Evolutionary conservation across 352 stramenopile genomes (phyloP).

Genomic region (Thalassiosira livingstoniorum): DNA sequence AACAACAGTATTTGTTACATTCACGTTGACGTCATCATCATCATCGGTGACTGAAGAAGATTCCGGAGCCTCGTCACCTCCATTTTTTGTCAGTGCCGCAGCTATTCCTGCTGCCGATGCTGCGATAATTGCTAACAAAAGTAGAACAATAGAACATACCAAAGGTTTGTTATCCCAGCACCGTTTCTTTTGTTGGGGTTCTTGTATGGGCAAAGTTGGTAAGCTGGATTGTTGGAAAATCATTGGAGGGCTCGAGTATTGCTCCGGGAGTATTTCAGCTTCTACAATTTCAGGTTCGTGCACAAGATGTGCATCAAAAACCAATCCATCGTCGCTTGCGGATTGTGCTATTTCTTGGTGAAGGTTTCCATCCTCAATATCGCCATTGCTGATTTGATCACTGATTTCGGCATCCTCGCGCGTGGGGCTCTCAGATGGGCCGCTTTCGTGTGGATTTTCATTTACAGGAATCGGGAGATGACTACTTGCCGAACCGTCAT

Average conservation of each 20-base stretch:
- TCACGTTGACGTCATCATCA: not conserved
- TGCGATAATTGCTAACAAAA: not conserved
- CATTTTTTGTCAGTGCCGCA: not conserved
- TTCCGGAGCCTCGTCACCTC: not conserved
- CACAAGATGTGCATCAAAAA: constrained; percentile 1
- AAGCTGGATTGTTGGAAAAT: not conserved
- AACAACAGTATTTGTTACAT: not conserved
- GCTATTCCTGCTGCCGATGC: not conserved
- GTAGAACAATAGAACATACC: not conserved
- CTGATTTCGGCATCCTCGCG: not conserved
- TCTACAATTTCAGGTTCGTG: not conserved
- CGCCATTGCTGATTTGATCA: not conserved
- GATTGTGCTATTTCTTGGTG: not conserved
- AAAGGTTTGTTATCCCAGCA: not conserved
- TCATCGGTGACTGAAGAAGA: not conserved
- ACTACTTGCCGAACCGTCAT: not conserved
- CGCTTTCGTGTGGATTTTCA: not conserved
- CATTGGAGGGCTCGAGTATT: not conserved
- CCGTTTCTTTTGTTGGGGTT: not conserved
- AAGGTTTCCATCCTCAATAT: not conserved
- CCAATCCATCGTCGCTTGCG: not conserved
- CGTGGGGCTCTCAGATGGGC: too few species aligned
- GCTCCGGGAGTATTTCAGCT: not conserved
- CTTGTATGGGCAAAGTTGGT: not conserved
- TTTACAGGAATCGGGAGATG: not conserved